A percentile compares a stretch with the other conserved stretches of the same genome.
phyloP scores from a whole-genome alignment of 805 yeast genomes.

The Cyberlindnera bimundalis region DNA sequence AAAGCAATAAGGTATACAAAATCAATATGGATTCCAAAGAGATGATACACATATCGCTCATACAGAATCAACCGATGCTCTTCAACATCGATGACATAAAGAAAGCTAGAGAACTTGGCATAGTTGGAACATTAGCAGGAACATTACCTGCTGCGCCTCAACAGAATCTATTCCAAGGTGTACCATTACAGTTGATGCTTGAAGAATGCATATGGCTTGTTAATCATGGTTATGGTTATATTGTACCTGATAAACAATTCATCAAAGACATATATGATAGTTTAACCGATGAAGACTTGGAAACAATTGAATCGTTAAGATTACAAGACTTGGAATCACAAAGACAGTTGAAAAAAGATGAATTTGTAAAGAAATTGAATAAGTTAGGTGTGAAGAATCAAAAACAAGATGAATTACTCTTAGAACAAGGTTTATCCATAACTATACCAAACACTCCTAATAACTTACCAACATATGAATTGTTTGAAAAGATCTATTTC shows the following conservation, averaged over 20 bases:
- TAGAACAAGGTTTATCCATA: conserved; percentile 17
- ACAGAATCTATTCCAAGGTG: conserved; percentile 81
- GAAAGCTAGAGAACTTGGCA: conserved; percentile 54
- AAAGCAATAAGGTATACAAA: too few relatives aligned
- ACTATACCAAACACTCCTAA: conserved; percentile 21
- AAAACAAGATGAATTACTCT: conserved; percentile 9
- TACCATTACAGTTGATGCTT: conserved; percentile 69
- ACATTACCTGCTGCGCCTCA: conserved; percentile 90
- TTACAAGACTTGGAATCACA: conserved; percentile 11
- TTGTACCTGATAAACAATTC: conserved; percentile 40
- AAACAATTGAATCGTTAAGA: conserved; percentile 10
- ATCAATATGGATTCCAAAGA: too few relatives aligned
- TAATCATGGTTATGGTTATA: conserved; percentile 36
- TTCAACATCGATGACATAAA: conserved; percentile 56
- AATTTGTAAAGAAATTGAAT: conserved; percentile 7
- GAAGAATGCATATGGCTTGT: conserved; percentile 76
- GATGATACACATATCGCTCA: conserved; percentile 25
- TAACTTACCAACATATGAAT: conserved; percentile 12
- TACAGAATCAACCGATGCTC: conserved; percentile 48
- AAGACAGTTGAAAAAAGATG: conserved; percentile 5
- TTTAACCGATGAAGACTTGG: conserved; percentile 16
- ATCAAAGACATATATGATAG: conserved; percentile 18
- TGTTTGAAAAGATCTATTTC: conserved; percentile 13
- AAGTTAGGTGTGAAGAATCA: conserved; percentile 1
- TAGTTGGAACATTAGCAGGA: conserved; percentile 78